phyloP scores from a whole-genome alignment of 2,329 filamentous ascomycete species.

The Amauroascus niger region DNA sequence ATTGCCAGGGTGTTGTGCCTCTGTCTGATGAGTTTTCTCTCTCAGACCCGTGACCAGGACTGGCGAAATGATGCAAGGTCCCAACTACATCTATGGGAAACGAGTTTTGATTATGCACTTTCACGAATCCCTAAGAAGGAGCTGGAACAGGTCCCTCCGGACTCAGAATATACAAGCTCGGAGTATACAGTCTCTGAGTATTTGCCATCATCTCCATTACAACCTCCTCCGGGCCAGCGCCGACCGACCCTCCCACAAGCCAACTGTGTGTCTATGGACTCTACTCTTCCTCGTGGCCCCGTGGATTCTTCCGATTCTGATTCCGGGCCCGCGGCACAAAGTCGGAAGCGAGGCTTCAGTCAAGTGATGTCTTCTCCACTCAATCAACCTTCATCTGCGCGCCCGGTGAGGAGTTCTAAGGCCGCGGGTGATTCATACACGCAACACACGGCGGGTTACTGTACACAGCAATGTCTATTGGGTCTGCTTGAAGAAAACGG shows the following conservation, averaged over 20 bases:
- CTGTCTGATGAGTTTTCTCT: slow-evolving; percentile 21
- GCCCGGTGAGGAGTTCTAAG: background rate
- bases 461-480: slow-evolving; percentile 13
- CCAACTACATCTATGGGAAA: slow-evolving; percentile 19
- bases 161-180: background rate
- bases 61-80: slow-evolving; percentile 19
- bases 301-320: slow-evolving; percentile 6
- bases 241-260: background rate
- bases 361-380: slow-evolving; percentile 20
- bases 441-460: slow-evolving; percentile 14
- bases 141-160: background rate
- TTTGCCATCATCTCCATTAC: background rate
- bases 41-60: slow-evolving; percentile 17
- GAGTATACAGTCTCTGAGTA: background rate
- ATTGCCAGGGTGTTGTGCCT: slow-evolving; percentile 21
- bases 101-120: slow-evolving; percentile 18
- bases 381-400: slow-evolving; percentile 13
- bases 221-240: background rate
- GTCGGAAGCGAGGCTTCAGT: slow-evolving; percentile 22
- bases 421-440: slow-evolving; percentile 5
- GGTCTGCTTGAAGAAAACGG: slow-evolving; percentile 17
- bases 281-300: background rate
- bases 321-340: slow-evolving; percentile 14
- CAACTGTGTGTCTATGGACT: background rate
- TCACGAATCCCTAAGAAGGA: slow-evolving; percentile 17